These are phyloP conservation scores for Calocera cornea DNA, from an alignment of 768 basidiomycete genomes.

Conservation along the genomic window DNA sequence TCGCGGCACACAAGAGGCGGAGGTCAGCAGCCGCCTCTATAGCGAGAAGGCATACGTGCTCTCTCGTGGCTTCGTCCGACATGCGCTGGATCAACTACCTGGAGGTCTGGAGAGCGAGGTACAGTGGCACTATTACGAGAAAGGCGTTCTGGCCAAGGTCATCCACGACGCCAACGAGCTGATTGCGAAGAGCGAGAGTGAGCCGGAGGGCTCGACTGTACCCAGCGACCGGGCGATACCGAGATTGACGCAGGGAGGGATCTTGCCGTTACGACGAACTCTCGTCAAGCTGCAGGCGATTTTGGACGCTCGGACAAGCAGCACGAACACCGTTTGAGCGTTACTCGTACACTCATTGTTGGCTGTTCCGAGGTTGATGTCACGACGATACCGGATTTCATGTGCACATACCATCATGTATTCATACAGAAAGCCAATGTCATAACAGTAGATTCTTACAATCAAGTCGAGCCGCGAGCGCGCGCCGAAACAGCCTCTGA, in stretches of 20 bases:
- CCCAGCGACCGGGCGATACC: conserved; percentile 45
- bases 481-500: no score
- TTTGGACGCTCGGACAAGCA: background rate
- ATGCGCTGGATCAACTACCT: conserved; percentile 69
- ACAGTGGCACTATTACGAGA: conserved; percentile 52
- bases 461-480: no score
- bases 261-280: conserved; percentile 64
- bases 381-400: background rate
- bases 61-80: conserved; percentile 78
- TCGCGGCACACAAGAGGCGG: conserved; percentile 79
- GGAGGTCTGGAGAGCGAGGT: conserved; percentile 61
- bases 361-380: background rate
- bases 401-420: background rate
- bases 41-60: conserved; percentile 88
- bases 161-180: conserved; percentile 47
- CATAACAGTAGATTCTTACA: background rate
- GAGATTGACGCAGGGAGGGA: conserved; percentile 63
- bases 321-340: background rate
- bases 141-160: conserved; percentile 54
- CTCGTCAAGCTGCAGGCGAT: conserved; percentile 45
- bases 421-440: background rate
- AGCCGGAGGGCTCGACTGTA: conserved; percentile 18
- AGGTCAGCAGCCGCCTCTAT: conserved; percentile 80
- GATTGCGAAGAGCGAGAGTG: conserved; percentile 50
- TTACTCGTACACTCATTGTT: background rate